Evolutionary conservation across 176 grass and related monocot genomes (phyloP), one percentile per base, ranked within the genome.

Genomic region (Ensete ventricosum): DNA sequence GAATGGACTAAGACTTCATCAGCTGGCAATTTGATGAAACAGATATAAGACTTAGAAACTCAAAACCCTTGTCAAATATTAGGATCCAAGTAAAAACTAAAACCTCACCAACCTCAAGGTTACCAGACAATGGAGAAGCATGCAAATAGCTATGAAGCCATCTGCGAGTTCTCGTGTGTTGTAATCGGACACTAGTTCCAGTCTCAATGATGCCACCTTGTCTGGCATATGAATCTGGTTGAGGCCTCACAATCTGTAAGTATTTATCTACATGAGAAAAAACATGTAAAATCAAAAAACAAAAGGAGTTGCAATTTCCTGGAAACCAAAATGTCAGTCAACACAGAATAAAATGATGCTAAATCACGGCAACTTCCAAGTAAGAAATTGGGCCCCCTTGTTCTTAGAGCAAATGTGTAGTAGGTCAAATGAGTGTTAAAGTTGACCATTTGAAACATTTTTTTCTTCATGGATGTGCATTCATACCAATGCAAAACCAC

Each of bases 121-220:
- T 92, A 74, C 86, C 90, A 22, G 90, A 89, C 78, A 92, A 82
- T 2, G 90, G 90, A 67, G 90, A 92, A 74, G 86, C 83, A 21
- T 89, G 78, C 84, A 89, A 58, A 58, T 92, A 86, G 74, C 90
- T 92, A 74, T 92, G 90, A 23, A 92, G 79, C 90, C 90, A 92
- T 80, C 20, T 89, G 22, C 81, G 69, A 11, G 90, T 92, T 73
- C 24, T 86, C 90, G 87, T 92, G 22, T 92, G 90, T 75, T 92
- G 90, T 69, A 92, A 69, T 77, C 77, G 84, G 68, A 92, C 48
- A 74, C 86, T 82, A 43, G 50, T 74, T 67, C 90, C 90, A 64
- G 62, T 89, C 74, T 80, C 75, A 48, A 89, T 78, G 52, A 79
- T 69, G 86, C 86, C 86, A 78, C 90, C 86, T 76, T 92, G 90